A percentile compares a stretch with the other conserved stretches of the same genome.
Conservation (phyloP, 225 moss, liverwort and hornwort genomes). For the Straminergon stramineum region DNA sequence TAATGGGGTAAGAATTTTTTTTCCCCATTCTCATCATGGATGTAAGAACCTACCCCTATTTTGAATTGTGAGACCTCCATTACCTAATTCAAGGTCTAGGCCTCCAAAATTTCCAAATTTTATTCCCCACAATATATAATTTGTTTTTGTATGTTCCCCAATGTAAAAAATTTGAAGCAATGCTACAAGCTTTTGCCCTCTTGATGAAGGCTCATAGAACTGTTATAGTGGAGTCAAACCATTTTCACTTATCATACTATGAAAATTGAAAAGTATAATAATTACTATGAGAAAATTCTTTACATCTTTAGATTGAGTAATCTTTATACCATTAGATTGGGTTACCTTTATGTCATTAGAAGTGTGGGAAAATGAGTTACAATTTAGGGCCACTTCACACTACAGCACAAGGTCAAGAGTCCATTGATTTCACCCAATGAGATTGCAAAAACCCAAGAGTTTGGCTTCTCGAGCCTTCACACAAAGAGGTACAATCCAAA, state of each 20-base stretch:
- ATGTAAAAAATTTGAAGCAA: neutral
- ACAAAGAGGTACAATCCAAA: too few relatives aligned
- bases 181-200: neutral
- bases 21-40: neutral
- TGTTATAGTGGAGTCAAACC: neutral
- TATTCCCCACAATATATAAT: too few relatives aligned
- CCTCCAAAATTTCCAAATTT: neutral
- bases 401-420: too few relatives aligned
- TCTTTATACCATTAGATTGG: neutral
- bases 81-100: neutral
- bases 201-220: neutral
- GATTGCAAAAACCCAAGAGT: too few relatives aligned
- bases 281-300: neutral
- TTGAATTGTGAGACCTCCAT: rapidly evolving
- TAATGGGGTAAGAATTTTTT: neutral
- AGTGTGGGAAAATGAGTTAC: neutral
- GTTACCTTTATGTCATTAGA: neutral
- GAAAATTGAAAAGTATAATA: neutral
- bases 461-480: too few relatives aligned
- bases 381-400: too few relatives aligned
- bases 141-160: neutral
- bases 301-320: neutral
- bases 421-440: too few relatives aligned
- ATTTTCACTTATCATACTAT: neutral
- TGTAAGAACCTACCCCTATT: neutral